Base-by-base conservation (phyloP, 179 eudicot species). In the Spergularia azorica region DNA sequence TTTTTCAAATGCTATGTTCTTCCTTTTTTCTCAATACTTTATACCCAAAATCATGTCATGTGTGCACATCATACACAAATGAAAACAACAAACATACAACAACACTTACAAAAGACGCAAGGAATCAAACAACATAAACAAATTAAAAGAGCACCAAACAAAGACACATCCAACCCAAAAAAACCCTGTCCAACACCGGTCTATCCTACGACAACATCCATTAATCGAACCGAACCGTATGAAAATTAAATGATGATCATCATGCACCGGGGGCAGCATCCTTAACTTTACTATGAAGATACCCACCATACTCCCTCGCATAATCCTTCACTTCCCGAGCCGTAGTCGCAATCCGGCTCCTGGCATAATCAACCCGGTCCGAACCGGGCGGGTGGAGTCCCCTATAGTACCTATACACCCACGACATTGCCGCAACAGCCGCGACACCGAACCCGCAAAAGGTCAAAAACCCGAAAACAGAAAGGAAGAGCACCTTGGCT, bases 251-350 rank as follows among this genome's bases (percentile, higher is more conserved):
- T 36, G 46, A 48, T 7, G 10, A 48, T 2, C 16, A 17, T 90
- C 86, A 95, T 6, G 98, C 98, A 2, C 98, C 93, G 6, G 98
- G 98, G 21, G 98, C 98, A 39, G 91, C 95, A 73, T 95, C 97
- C 84, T 95, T 95, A 8, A 90, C 95, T 69, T 87, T 95, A 66
- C 90, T 76, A 11, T 91, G 98, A 54, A 88, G 81, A 69, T 92
- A 92, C 62, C 92, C 98, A 36, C 98, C 94, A 46, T 92, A 94
- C 81, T 88, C 97, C 67, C 90, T 82, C 1, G 98, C 98, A 50
- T 94, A 94, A 78, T 91, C 97, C 86, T 91, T 94, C 58, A 94
- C 91, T 41, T 93, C 97, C 38, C 87, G 77, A 1, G 98, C 98
- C 43, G 97, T 93, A 39, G 81, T 83, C 0, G 74, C 93, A 13